phyloP scores from a whole-genome alignment of 805 yeast genomes.

The Cyberlindnera meyerae region DNA sequence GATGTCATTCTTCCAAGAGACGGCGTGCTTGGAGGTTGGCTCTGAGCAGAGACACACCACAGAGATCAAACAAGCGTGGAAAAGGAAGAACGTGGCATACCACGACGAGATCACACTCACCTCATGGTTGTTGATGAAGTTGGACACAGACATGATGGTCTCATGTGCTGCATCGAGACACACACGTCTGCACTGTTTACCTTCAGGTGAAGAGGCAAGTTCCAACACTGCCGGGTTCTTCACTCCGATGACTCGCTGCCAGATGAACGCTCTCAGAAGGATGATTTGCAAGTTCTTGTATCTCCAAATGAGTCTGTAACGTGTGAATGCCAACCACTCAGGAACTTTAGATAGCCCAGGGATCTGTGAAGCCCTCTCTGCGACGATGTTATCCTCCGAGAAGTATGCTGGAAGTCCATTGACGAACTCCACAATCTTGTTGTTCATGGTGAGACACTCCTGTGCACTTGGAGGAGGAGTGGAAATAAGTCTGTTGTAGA shows the following conservation, averaged over 20 bases:
- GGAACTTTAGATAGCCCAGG: constrained; percentile 29
- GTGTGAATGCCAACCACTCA: constrained; percentile 50
- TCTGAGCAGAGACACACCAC: constrained; percentile 50
- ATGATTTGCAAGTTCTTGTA: constrained; percentile 51
- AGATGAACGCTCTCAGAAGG: constrained; percentile 50
- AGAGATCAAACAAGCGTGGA: constrained; percentile 59
- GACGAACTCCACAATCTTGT: constrained; percentile 37
- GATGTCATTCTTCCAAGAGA: constrained; percentile 41
- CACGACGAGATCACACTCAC: constrained; percentile 49
- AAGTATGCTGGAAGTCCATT: constrained; percentile 43
- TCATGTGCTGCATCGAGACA: constrained; percentile 49
- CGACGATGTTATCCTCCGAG: constrained; percentile 35
- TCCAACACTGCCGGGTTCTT: constrained; percentile 30
- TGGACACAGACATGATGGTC: constrained; percentile 45
- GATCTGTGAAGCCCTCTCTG: constrained; percentile 21
- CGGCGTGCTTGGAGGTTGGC: constrained; percentile 40
- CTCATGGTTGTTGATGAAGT: constrained; percentile 31
- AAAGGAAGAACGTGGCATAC: constrained; percentile 59
- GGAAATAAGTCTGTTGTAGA: constrained; percentile 43
- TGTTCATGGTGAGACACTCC: constrained; percentile 47
- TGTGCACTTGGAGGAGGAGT: constrained; percentile 43
- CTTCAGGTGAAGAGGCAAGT: constrained; percentile 36
- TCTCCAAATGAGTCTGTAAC: constrained; percentile 55
- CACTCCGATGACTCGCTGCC: constrained; percentile 44
- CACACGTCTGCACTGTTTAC: constrained; percentile 43